Evolutionary conservation across 805 yeast species (phyloP), one percentile per base, ranked within the genome.

Genomic region (Wickerhamomyces subpelliculosus): DNA sequence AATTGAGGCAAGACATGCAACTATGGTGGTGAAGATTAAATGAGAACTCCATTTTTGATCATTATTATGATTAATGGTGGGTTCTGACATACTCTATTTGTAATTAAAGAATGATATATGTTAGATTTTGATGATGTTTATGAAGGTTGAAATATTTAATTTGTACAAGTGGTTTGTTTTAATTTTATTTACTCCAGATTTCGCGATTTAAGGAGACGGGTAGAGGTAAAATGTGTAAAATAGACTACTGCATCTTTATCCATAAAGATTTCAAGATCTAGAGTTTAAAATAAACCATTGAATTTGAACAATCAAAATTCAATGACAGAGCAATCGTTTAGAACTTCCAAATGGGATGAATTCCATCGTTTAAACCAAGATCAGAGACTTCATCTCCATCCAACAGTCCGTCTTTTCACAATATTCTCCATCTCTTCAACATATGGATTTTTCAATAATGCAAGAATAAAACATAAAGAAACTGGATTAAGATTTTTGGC

Each of bases 1-100:
- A 11, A 89, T 65, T 2, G 95, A 76, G 2, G 89, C 88, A 19
- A 87, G 53, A 47, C 94, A 84, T 6, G 80, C 77, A 11, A 84
- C 75, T 1, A 70, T 53, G 2, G 75, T 73, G 3, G 78, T 60
- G 9, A 60, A 38, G 2, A 77, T 40, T 34, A 80, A 60, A 25
- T 54, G 43, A 11, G 22, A 27, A 2, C 51, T 45, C 48, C 47
- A 47, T 2, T 47, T 38, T 26, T 39, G 36, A 23, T 43, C 36
- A 12, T 29, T 18, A 5, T 25, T 22, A 22, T 22, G 24, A 10
- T 22, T 22, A 8, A 22, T n/a, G n/a, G n/a, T n/a, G n/a, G n/a
- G n/a, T n/a, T n/a, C n/a, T n/a, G n/a, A n/a, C n/a, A n/a, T n/a
- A n/a, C n/a, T n/a, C n/a, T n/a, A n/a, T n/a, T n/a, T n/a, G n/a